Base-by-base conservation (phyloP, 768 basidiomycete genomes). In the Hemileccinum rubropunctum region DNA sequence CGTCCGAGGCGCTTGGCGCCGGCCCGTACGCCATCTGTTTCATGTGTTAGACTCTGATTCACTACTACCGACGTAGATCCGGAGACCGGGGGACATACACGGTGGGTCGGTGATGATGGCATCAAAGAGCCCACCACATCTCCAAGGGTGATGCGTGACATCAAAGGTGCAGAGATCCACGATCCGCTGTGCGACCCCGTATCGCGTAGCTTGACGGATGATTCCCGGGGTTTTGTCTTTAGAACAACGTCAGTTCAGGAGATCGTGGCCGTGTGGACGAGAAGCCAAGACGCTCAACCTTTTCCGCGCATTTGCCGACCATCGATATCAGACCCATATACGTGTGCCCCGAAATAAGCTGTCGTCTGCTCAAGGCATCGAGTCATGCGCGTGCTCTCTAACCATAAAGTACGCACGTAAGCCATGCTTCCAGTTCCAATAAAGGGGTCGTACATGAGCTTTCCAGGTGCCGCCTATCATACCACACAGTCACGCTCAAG, bases 231-330 rank as follows among this genome's bases (percentile, higher is more conserved):
- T 68, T 17, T 72, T 61, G 8, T 60, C 74, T 77, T 51, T 13
- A 20, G 14, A 38, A 51, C 26, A 40, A 39, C 1, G 23, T 42
- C 36, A 47, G 47, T 52, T 28, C 6, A 23, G 39, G 30, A 43
- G 4, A n/a, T 15, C 7, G 11, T 15, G 34, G 30, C 17, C 4
- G 6, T 9, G 17, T 20, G 41, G 32, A 42, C 20, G 6, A 44
- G 20, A 38, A 11, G 23, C 2, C n/a, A 45, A 23, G 18, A 32
- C 23, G 3, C 21, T 27, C 46, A 56, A 87, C 93, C 80, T 78
- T 91, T 95, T 15, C 97, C 97, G 52, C 93, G 76, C 88, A 98
- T 95, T 64, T 98, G 95, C 36, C 97, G 78, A 0, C 97, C 97
- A 61, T 98, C 95, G 42, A 99, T 98, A 65, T 98, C 97, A 15